These are phyloP conservation scores for Gigaspora rosea DNA, from an alignment of 192 early-diverging fungal genomes.

Conservation along the genomic window DNA sequence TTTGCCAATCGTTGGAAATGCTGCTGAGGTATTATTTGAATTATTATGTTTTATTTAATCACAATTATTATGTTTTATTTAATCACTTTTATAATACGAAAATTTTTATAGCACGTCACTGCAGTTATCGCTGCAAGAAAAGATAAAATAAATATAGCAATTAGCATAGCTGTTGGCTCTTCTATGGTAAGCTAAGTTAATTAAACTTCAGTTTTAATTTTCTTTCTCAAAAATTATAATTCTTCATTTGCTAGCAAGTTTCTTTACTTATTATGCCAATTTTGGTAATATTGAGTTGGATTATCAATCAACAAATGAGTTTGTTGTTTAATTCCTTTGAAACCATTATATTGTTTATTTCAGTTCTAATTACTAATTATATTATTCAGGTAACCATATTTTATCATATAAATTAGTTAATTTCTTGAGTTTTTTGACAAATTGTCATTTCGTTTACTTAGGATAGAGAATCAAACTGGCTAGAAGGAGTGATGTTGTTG, in stretches of 20 bases:
- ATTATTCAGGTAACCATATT: conserved; percentile 49
- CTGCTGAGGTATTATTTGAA: conserved; percentile 53
- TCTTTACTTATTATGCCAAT: conserved; percentile 74
- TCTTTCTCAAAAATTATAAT: background rate
- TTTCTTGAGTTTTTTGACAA: conserved; percentile 35
- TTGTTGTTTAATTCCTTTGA: conserved; percentile 84
- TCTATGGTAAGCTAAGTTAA: conserved; percentile 50
- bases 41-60: background rate
- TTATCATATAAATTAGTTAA: conserved; percentile 17
- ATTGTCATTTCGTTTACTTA: conserved; percentile 40
- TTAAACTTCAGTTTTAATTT: background rate
- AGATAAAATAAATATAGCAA: conserved; percentile 89
- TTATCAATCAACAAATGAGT: conserved; percentile 77
- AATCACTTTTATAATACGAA: background rate
- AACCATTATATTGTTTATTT: conserved; percentile 79
- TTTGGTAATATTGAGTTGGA: conserved; percentile 81
- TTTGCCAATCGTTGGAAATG: conserved; percentile 89
- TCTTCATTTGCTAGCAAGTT: conserved; percentile 61
- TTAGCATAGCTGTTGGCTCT: conserved; percentile 86
- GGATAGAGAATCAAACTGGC: conserved; percentile 90
- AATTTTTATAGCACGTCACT: conserved; percentile 64
- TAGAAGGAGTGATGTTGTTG: conserved; percentile 87
- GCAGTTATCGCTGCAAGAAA: conserved; percentile 77
- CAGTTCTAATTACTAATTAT: conserved; percentile 75
- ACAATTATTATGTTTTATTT: background rate